phyloP scores from a whole-genome alignment of 345 rosid species.

The Schrenkiella parvula region DNA sequence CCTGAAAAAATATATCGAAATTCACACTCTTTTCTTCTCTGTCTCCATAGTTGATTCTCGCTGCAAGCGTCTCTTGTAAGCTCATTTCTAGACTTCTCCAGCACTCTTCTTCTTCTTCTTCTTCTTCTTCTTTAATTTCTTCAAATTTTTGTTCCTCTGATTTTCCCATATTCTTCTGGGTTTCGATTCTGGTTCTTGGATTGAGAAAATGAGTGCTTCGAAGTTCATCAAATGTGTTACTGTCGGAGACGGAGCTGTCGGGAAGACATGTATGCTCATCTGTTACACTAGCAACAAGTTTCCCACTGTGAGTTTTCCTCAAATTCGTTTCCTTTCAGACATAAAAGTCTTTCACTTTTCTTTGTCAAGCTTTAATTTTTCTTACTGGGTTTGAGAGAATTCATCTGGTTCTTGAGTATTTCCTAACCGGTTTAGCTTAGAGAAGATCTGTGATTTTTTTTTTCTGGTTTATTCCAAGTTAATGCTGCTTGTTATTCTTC shows the following conservation, averaged over 20 bases:
- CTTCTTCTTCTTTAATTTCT: constrained; percentile 1
- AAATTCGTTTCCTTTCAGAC: not conserved
- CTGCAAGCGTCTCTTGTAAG: constrained; percentile 26
- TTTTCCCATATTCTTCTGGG: not conserved
- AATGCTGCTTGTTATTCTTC: not conserved
- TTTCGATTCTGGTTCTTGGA: constrained; percentile 1
- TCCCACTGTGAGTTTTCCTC: constrained; percentile 65
- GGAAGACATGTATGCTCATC: constrained; percentile 99
- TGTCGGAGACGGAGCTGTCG: constrained; percentile 99
- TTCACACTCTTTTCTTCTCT: constrained; percentile 6
- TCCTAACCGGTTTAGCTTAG: not conserved
- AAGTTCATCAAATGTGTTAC: constrained; percentile 99
- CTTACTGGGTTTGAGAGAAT: not conserved
- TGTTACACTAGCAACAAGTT: constrained; percentile 98
- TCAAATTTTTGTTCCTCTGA: not conserved
- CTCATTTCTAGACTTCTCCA: constrained; percentile 12
- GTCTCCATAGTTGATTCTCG: constrained; percentile 3
- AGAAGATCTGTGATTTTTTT: not conserved
- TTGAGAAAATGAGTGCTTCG: constrained; percentile 72
- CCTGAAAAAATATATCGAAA: constrained; percentile 11
- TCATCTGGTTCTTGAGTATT: not conserved
- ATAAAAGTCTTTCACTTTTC: not conserved
- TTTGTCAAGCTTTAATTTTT: not conserved
- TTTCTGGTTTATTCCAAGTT: not conserved
- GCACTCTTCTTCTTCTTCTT: constrained; percentile 11